Base-by-base conservation (phyloP, 345 rosid species). In the Populus ilicifolia region DNA sequence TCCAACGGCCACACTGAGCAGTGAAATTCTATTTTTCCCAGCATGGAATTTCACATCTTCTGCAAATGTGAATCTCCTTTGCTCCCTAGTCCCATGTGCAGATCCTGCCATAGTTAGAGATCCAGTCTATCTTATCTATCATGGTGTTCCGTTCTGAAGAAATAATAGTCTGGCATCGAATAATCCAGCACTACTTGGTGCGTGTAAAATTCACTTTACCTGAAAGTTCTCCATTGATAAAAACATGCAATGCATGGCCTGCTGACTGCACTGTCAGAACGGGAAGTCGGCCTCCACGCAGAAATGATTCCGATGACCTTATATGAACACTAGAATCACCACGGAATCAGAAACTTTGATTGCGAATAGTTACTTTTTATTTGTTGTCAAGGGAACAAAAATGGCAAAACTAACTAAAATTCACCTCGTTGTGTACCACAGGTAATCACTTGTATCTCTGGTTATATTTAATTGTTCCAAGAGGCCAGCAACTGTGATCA, bases 271-370 rank as follows among this genome's bases (percentile, higher is more conserved):
- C 84, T 14, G 56, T 63, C 23, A 81, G 84, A 50, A 36, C 77
- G 21, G 91, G 90, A 25, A 41, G 79, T 30, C 71, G 70, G 41
- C 89, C 89, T 30, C 87, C 81, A 33, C 64, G 78, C 59, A 89
- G 79, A 78, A 87, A 88, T 38, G 88, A 81, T 78, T 94, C 92
- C 16, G 89, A 69, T 52, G 90, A 82, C 52, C 76, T 78, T 50
- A 89, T 77, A 61, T 83, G 62, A 16, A 89, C 83, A 18, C 91
- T 89, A 87, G 56, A 81, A 79, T 44, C 46, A 78, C 30, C 21
- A 25, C 12, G 52, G 39, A 10, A 38, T 25, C 6, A 25, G 48
- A 59, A 71, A 62, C 16, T 44, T 63, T 41, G 29, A 62, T 14
- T 25, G 48, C 25, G 65, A 61, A 8, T 25, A 9, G 29, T 9